These are phyloP conservation scores for Saccharomycopsis olivae DNA, from an alignment of 805 yeast species.

Conservation along the genomic window DNA sequence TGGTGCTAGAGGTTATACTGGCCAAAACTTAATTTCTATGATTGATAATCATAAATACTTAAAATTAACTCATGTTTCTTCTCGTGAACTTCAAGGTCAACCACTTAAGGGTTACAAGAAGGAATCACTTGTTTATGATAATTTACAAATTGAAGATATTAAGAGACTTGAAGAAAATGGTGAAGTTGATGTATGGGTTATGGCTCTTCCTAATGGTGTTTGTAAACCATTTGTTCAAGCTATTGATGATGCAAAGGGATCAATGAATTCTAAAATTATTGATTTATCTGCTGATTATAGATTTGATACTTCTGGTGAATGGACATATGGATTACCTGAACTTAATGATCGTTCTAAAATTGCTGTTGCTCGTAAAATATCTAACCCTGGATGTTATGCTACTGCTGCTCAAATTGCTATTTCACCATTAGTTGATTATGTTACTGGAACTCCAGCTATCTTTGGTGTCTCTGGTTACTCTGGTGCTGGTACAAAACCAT, in stretches of 20 bases:
- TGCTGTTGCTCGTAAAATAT: conserved; percentile 64
- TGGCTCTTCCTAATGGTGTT: conserved; percentile 98
- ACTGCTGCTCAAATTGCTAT: conserved; percentile 94
- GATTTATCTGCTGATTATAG: conserved; percentile 95
- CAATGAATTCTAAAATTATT: conserved; percentile 67
- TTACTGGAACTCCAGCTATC: conserved; percentile 65
- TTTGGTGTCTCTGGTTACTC: conserved; percentile 98
- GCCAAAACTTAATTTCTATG: conserved; percentile 81
- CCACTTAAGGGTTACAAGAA: conserved; percentile 82
- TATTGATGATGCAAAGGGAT: conserved; percentile 46
- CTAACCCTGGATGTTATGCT: conserved; percentile 99
- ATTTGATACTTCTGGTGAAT: conserved; percentile 77
- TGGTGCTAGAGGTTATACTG: conserved; percentile 98
- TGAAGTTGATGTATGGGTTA: conserved; percentile 92
- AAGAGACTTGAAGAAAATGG: conserved; percentile 62
- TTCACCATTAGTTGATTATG: conserved; percentile 55
- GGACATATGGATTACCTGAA: conserved; percentile 97
- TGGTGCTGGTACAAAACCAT: conserved; percentile 98
- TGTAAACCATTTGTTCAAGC: conserved; percentile 83
- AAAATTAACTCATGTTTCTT: conserved; percentile 87
- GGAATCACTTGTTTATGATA: conserved; percentile 68
- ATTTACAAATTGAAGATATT: conserved; percentile 81
- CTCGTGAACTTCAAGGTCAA: conserved; percentile 87
- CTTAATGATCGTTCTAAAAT: conserved; percentile 59
- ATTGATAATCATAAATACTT: conserved; percentile 81